Evolutionary conservation across 768 basidiomycete species (phyloP), one percentile per base, ranked within the genome.

Genomic region (Mycena alexandri): DNA sequence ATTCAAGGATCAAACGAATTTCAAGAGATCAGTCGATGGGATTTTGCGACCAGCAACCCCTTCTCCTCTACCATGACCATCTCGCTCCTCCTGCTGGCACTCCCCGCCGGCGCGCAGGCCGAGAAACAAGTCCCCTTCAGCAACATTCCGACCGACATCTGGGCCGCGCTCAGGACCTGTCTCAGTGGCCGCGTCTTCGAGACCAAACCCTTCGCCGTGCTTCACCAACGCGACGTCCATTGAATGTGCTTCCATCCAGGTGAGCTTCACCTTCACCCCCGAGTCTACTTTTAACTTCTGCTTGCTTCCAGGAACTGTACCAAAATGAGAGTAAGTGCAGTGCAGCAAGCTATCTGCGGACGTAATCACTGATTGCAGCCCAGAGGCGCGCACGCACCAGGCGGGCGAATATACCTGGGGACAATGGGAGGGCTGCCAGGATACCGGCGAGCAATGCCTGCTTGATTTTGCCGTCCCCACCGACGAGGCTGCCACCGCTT

Each of bases 351-450:
- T n/a, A n/a, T n/a, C n/a, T n/a, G n/a, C n/a, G n/a, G n/a, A n/a
- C n/a, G n/a, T 5, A 1, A 33, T 19, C 11, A 19, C 47, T 53
- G 42, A 41, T 13, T 34, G 19, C 34, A 11, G n/a, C 13, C 17
- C 33, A 72, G 64, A 62, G 58, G 29, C 50, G 2, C 65, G 68
- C 61, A 58, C 63, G 21, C 43, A 55, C 25, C 57, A 63, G 33
- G 55, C 77, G 7, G 72, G 74, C 22, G 78, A 69, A 6, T 81
- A 79, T 60, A 79, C 80, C 34, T 76, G 79, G 64, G 72, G 82
- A 0, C 85, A 89, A 68, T 88, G 85, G 85, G 88, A 87, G 67
- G 85, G 85, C 2, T 90, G 89, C 72, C 86, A 88, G 74, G 61
- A 75, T 13, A 79, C 79, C 0, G 76, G 78, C 10, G 78, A 82